Evolutionary conservation across 2,329 filamentous ascomycete genomes (phyloP), one percentile per base, ranked within the genome.

Genomic region (Ustulina deusta): DNA sequence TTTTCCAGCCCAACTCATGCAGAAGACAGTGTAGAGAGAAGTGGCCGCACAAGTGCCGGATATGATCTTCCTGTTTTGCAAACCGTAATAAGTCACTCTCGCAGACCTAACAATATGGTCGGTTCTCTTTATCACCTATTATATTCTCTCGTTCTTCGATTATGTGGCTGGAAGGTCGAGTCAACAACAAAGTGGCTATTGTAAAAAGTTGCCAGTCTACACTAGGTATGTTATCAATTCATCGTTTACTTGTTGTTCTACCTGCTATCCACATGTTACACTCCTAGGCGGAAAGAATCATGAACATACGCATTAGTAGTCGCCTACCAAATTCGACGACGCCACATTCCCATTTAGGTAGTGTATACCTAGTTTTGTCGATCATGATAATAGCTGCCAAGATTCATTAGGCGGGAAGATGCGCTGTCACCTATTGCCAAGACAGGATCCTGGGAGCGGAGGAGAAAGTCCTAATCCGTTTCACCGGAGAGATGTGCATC

Each of bases 401-500:
- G 61, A 44, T 64, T 34, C 27, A 29, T 65, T 46, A 27, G 34
- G 49, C 61, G 61, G 65, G 49, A 64, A 65, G 61, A 64, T 68
- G 54, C 65, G 56, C 40, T 60, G 60, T 61, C 61, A 55, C 49
- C n/a, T n/a, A 22, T 34, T 63, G 46, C 52, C 52, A 54, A 58
- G 44, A 3, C 34, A 34, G 25, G 20, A 56, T 40, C 34, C 54
- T 10, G 36, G 54, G 11, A 27, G 36, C 11, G 34, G 54, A 56
- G 25, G 32, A 17, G n/a, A 27, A n/a, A 7, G 46, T 11, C 59
- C 54, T 54, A 34, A 44, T 64, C 61, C 60, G 32, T 42, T 34
- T 60, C 38, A 25, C 65, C 29, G 55, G 48, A 49, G 46, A 32
- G 25, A 22, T n/a, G 29, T 42, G 44, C 54, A 46, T 22, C 13